These are phyloP conservation scores for Pezicula neosporulosa DNA, from an alignment of 2,329 filamentous ascomycete genomes.

Conservation along the genomic window DNA sequence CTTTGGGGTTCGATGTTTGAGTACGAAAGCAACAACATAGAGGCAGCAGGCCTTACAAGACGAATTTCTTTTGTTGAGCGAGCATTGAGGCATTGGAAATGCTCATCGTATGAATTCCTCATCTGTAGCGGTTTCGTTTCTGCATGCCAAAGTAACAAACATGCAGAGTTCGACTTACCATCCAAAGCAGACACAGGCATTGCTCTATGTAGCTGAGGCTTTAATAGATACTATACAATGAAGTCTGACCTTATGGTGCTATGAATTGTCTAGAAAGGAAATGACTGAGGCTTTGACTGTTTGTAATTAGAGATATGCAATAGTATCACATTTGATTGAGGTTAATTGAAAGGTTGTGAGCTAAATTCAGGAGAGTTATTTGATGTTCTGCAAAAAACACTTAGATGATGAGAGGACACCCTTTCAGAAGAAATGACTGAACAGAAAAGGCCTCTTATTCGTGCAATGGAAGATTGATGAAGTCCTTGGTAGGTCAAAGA, in stretches of 20 bases:
- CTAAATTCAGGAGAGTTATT: too few species aligned
- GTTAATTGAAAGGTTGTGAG: too few species aligned
- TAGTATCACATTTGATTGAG: too few species aligned
- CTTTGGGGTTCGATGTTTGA: neutral
- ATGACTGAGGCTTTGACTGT: too few species aligned
- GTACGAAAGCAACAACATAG: neutral
- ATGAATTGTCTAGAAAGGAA: too few species aligned
- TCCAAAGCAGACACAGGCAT: neutral
- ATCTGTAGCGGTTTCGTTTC: neutral
- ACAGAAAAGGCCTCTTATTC: too few species aligned
- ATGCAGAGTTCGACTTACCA: neutral
- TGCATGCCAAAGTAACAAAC: neutral
- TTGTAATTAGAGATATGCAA: too few species aligned
- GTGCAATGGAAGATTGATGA: too few species aligned
- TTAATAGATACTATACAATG: neutral
- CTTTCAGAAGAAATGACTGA: too few species aligned
- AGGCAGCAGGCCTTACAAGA: conserved; percentile 1
- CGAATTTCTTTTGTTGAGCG: conserved; percentile 4
- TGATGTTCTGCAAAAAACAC: too few species aligned
- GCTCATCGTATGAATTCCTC: neutral
- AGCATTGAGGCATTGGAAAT: neutral
- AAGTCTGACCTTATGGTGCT: neutral
- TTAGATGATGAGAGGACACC: too few species aligned
- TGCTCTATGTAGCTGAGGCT: neutral
- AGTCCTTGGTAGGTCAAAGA: too few species aligned